Evolutionary conservation across 176 grass and related monocot genomes (phyloP).

Genomic region (Rhynchospora pubera): DNA sequence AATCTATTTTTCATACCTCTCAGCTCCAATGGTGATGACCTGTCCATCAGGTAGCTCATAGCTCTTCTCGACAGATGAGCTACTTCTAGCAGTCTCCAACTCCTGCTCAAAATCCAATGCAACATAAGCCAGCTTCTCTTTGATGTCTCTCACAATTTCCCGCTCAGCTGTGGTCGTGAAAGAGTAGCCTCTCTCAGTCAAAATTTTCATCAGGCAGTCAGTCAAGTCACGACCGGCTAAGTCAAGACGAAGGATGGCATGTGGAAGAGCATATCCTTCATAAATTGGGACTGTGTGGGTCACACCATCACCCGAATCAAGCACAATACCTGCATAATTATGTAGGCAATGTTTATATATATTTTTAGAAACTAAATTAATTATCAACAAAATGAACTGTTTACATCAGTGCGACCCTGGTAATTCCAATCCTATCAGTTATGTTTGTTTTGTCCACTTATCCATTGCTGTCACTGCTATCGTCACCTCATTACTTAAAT

Average conservation of each 20-base stretch:
- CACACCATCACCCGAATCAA: conserved; percentile 83
- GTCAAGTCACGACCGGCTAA: conserved; percentile 83
- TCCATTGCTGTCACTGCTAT: background rate
- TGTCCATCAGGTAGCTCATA: conserved; percentile 86
- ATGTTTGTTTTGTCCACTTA: background rate
- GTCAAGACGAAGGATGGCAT: conserved; percentile 73
- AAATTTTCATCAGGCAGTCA: conserved; percentile 78
- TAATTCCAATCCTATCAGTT: background rate
- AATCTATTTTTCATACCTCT: conserved; percentile 27
- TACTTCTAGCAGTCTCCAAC: conserved; percentile 55
- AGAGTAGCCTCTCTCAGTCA: conserved; percentile 79
- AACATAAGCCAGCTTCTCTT: conserved; percentile 86
- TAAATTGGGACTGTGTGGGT: conserved; percentile 89
- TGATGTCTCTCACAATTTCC: conserved; percentile 89
- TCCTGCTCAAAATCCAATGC: conserved; percentile 75
- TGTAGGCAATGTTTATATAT: background rate
- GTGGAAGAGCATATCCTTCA: conserved; percentile 67
- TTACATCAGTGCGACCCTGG: background rate
- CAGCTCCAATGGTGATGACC: conserved; percentile 67
- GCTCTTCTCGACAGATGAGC: conserved; percentile 72
- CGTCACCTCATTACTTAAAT: background rate
- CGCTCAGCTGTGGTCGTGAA: conserved; percentile 82
- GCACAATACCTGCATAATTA: conserved; percentile 56
- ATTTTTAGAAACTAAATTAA: background rate
- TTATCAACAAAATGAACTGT: background rate